Evolutionary conservation across 768 basidiomycete genomes (phyloP), one percentile per base, ranked within the genome.

Genomic region (Coprinopsis marcescibilis): DNA sequence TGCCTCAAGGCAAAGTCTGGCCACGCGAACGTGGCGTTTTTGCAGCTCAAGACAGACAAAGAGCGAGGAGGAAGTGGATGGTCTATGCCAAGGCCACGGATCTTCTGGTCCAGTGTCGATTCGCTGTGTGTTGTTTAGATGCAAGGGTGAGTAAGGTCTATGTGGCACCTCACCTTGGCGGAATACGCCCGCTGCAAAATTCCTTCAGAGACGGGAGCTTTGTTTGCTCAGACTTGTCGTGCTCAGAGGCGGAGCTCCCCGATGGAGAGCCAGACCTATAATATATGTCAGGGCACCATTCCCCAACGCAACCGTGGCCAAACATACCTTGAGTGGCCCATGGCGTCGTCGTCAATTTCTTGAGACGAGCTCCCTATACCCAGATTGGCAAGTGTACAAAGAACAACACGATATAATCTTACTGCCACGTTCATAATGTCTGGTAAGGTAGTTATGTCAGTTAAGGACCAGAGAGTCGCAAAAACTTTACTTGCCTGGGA

Each of bases 121-220:
- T 19, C 46, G 27, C 46, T 40, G 29, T 27, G 21, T 12, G 13
- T 30, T 43, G 7, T 4, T 15, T 15, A 41, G 23, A 13, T 19
- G 25, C 19, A 41, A 19, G 30, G 30, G n/a, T 32, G 10, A 32
- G 8, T 32, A 12, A 41, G 17, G 39, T 19, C 15, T 15, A 15
- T 24, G 19, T 4, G 30, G 10, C 15, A 36, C 4, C 45, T 13
- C 38, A 46, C 45, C n/a, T 37, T 25, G 33, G 25, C 3, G 46
- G 46, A 19, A 47, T 17, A 25, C 23, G 46, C 2, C 46, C 46
- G 33, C 29, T 47, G 15, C 46, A 47, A 20, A 47, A 40, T 10
- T 47, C 46, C 8, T 38, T 8, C 12, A 47, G n/a, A 14, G 46
- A 47, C 5, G 46, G 46, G 8, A 46, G 20, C 7, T 13, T 12